Conservation (phyloP, 768 basidiomycete species). For the Boletus insuetus region DNA sequence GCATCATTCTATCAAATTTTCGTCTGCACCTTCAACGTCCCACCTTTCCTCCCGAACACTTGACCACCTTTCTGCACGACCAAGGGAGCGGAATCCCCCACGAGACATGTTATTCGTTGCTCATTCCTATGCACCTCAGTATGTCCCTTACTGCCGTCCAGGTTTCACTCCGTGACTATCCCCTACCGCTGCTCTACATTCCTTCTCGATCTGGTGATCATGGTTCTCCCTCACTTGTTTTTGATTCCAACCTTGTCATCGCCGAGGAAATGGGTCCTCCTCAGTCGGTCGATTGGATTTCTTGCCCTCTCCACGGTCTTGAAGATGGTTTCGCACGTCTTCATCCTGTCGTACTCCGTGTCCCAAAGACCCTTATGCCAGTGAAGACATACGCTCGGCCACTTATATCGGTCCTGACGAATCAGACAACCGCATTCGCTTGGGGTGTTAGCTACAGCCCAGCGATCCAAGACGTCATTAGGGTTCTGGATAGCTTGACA, state of each 20-base stretch:
- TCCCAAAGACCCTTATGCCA: slow-evolving; percentile 94
- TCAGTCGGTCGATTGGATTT: slow-evolving; percentile 67
- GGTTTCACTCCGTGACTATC: slow-evolving; percentile 80
- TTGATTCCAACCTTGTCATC: slow-evolving; percentile 77
- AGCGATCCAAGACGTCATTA: slow-evolving; percentile 82
- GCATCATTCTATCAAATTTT: slow-evolving; percentile 60
- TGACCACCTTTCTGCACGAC: slow-evolving; percentile 63
- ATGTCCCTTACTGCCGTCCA: slow-evolving; percentile 62
- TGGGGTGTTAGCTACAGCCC: slow-evolving; percentile 91
- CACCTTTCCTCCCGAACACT: slow-evolving; percentile 50
- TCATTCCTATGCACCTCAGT: slow-evolving; percentile 79
- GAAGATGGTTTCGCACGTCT: slow-evolving; percentile 51
- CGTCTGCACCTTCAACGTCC: slow-evolving; percentile 55
- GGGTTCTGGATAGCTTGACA: slow-evolving; percentile 76
- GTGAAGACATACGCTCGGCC: slow-evolving; percentile 90
- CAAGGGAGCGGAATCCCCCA: slow-evolving; percentile 68
- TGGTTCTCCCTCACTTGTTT: slow-evolving; percentile 49
- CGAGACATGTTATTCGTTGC: slow-evolving; percentile 70
- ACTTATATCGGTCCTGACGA: slow-evolving; percentile 60
- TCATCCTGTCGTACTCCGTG: slow-evolving; percentile 51
- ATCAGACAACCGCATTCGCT: slow-evolving; percentile 66
- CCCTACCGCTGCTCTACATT: slow-evolving; percentile 78
- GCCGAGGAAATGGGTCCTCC: slow-evolving; percentile 81
- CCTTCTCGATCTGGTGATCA: slow-evolving; percentile 42
- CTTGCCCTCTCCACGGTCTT: slow-evolving; percentile 60